phyloP scores from a whole-genome alignment of 257 asterid species.

The Solanum chilense region DNA sequence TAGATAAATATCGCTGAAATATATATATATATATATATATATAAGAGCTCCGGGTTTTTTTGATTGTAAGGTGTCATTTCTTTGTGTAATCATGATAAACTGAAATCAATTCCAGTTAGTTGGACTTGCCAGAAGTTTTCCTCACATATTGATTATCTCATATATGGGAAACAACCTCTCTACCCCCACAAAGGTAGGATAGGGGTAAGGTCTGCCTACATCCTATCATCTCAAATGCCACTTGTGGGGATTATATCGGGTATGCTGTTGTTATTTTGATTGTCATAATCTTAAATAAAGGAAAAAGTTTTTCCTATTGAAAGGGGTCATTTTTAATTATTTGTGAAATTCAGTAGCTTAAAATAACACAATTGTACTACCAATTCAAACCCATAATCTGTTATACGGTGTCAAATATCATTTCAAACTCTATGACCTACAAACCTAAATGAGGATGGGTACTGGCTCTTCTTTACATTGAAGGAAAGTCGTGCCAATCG shows the following conservation, averaged over 20 bases:
- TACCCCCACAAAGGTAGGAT: not conserved
- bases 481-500: not conserved
- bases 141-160: not conserved
- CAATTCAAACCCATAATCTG: not conserved
- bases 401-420: not conserved
- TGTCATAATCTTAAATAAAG: not conserved
- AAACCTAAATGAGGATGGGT: not conserved
- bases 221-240: not conserved
- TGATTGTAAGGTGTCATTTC: not conserved
- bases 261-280: not conserved
- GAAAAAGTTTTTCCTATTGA: not conserved
- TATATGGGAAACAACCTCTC: not conserved
- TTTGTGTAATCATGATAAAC: not conserved
- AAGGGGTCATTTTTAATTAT: not conserved
- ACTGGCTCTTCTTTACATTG: not conserved
- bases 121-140: not conserved
- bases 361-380: not conserved
- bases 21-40: too few species aligned
- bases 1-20: not conserved
- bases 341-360: not conserved
- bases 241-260: not conserved
- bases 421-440: not conserved
- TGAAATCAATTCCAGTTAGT: not conserved
- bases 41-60: not conserved
- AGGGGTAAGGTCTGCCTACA: not conserved